Evolutionary conservation across 805 yeast genomes (phyloP).

Genomic region (Yamadazyma philogaea): DNA sequence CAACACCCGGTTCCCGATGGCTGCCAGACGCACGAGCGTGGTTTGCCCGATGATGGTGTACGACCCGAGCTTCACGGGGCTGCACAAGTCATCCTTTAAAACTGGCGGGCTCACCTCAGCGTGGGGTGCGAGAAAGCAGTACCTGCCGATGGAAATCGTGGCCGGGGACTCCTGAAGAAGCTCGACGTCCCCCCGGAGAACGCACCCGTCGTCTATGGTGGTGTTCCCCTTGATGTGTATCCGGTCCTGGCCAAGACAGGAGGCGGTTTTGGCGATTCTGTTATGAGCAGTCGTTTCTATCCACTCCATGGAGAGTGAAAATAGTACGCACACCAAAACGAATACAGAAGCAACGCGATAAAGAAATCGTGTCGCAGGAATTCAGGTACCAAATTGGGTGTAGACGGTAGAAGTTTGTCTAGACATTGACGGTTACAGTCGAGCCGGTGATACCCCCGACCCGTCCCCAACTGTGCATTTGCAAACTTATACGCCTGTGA

Average conservation of each 20-base stretch:
- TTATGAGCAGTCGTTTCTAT: slow-evolving; percentile 52
- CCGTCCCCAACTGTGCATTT: too few relatives aligned
- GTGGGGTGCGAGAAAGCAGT: slow-evolving; percentile 34
- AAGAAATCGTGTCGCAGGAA: too few relatives aligned
- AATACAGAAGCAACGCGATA: background rate
- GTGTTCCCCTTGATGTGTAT: slow-evolving; percentile 48
- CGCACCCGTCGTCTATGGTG: slow-evolving; percentile 38
- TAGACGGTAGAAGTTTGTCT: too few relatives aligned
- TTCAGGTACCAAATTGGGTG: too few relatives aligned
- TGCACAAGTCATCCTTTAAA: slow-evolving; percentile 15
- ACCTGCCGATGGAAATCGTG: slow-evolving; percentile 45
- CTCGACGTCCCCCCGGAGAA: slow-evolving; percentile 32
- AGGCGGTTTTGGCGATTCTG: slow-evolving; percentile 44
- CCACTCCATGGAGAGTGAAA: slow-evolving; percentile 1
- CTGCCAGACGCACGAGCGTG: slow-evolving; percentile 31
- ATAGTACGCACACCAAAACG: too few relatives aligned
- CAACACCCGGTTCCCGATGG: slow-evolving; percentile 48
- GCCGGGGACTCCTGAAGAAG: slow-evolving; percentile 16
- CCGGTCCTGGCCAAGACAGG: slow-evolving; percentile 39
- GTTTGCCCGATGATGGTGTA: slow-evolving; percentile 41
- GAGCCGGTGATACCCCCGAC: too few relatives aligned
- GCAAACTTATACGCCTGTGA: too few relatives aligned
- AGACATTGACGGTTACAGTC: too few relatives aligned
- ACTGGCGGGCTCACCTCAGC: slow-evolving; percentile 22
- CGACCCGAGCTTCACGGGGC: slow-evolving; percentile 43